Conservation (phyloP, 2,329 filamentous ascomycete genomes). For the Ceratocystis variospora region DNA sequence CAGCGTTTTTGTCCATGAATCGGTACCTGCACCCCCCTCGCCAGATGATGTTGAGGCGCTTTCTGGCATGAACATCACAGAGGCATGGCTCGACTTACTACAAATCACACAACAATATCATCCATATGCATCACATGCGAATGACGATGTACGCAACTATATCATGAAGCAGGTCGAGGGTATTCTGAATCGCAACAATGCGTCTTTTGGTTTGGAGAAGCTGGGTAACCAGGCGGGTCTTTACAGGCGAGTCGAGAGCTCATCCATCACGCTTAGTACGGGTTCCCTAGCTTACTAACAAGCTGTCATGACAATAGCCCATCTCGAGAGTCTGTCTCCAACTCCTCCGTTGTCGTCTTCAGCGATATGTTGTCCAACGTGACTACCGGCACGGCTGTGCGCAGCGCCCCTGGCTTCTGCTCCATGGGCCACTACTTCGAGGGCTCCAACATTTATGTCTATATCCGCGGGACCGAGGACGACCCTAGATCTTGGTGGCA, state of each 20-base stretch:
- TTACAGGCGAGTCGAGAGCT: constrained; percentile 15
- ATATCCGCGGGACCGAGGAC: constrained; percentile 71
- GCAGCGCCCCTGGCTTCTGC: constrained; percentile 22
- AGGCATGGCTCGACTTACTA: constrained; percentile 77
- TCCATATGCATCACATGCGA: constrained; percentile 75
- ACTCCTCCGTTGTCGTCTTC: constrained; percentile 50
- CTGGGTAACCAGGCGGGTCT: constrained; percentile 19
- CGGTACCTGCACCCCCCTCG: constrained; percentile 46
- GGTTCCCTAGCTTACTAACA: background rate
- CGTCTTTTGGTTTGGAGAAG: constrained; percentile 33
- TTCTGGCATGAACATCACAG: constrained; percentile 60
- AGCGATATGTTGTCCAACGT: constrained; percentile 69
- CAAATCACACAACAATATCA: constrained; percentile 62
- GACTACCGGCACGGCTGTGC: constrained; percentile 35
- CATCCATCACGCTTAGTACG: background rate
- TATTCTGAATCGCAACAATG: constrained; percentile 52
- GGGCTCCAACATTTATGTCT: constrained; percentile 81
- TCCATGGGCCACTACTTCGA: constrained; percentile 64
- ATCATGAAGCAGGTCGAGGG: constrained; percentile 55
- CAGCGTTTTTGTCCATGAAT: constrained; percentile 60
- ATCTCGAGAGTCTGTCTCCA: constrained; percentile 6
- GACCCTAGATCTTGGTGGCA: constrained; percentile 63
- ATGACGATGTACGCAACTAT: constrained; percentile 67
- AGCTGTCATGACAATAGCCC: background rate
- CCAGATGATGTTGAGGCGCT: constrained; percentile 41